phyloP scores from a whole-genome alignment of 306 rosid genomes.

The Dalbergia oliveri region DNA sequence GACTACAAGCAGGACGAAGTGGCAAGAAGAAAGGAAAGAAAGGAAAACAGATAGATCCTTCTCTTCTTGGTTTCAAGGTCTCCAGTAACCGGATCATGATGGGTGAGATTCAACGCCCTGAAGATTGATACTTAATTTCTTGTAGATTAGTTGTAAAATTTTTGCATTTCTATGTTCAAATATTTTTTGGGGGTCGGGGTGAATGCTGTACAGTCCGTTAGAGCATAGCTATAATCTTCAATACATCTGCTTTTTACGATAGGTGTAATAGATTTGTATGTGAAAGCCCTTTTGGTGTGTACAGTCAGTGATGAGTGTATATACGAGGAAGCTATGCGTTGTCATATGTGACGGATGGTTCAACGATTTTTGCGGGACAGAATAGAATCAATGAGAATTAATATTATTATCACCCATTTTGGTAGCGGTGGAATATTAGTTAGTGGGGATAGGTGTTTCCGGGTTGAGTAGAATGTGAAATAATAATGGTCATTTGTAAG shows the following conservation, averaged over 20 bases:
- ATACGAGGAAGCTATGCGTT: slow-evolving; percentile 49
- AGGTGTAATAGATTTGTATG: slow-evolving; percentile 36
- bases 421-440: not conserved
- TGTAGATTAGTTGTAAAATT: slow-evolving; percentile 46
- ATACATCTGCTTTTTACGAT: slow-evolving; percentile 42
- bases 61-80: slow-evolving; percentile 81
- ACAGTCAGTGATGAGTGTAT: slow-evolving; percentile 59
- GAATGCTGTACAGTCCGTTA: slow-evolving; percentile 55
- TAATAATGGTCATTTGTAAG: not conserved
- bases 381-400: slow-evolving; percentile 28
- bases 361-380: slow-evolving; percentile 37
- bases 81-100: slow-evolving; percentile 78
- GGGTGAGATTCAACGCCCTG: slow-evolving; percentile 83
- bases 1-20: slow-evolving; percentile 57
- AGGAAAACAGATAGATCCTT: slow-evolving; percentile 80
- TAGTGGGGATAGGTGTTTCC: not conserved
- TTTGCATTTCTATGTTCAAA: not conserved
- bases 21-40: slow-evolving; percentile 84
- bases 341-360: slow-evolving; percentile 30
- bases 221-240: slow-evolving; percentile 48
- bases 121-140: slow-evolving; percentile 53
- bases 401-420: not conserved
- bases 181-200: slow-evolving; percentile 25
- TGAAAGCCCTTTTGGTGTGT: slow-evolving; percentile 39
- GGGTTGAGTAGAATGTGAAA: not conserved